Evolutionary conservation across 1,284 basidiomycete species (phyloP).

Genomic region (Lentinus polychrous): DNA sequence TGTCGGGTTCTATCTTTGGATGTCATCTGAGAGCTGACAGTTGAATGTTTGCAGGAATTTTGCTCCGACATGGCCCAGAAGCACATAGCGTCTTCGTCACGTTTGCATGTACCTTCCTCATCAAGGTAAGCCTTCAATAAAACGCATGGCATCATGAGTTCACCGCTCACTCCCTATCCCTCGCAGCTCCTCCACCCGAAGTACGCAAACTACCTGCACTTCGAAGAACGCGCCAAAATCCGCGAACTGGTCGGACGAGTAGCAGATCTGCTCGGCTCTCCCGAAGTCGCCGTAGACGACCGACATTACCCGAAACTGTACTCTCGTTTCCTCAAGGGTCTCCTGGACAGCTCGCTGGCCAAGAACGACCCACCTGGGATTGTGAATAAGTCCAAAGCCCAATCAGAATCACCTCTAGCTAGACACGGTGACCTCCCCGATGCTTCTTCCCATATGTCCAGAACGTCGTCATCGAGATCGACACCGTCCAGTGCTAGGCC

Average conservation of each 20-base stretch:
- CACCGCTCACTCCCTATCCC: conserved; percentile 1
- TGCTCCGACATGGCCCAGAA: conserved; percentile 73
- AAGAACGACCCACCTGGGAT: conserved; percentile 27
- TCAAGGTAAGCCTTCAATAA: conserved; percentile 46
- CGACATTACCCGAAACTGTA: conserved; percentile 71
- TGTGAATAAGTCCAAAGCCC: conserved; percentile 9
- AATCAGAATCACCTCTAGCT: conserved; percentile 11
- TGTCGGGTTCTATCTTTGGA: conserved; percentile 17
- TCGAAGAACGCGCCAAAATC: conserved; percentile 54
- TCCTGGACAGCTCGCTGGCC: conserved; percentile 53
- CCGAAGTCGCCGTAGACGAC: conserved; percentile 67
- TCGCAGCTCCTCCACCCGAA: conserved; percentile 64
- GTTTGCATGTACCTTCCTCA: conserved; percentile 75
- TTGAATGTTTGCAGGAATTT: conserved; percentile 34
- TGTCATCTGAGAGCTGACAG: not conserved
- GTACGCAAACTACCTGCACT: conserved; percentile 51
- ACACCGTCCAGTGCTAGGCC: conserved; percentile 2
- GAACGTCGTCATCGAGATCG: not conserved
- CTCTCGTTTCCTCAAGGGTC: conserved; percentile 62
- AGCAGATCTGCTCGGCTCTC: conserved; percentile 54
- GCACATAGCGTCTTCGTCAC: conserved; percentile 81
- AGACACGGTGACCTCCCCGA: conserved; percentile 9
- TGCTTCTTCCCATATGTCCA: not conserved
- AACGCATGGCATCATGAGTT: not conserved
- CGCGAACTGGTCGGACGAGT: conserved; percentile 54